Base-by-base conservation (phyloP, 1,284 basidiomycete species). In the Termitomyces sp. region DNA sequence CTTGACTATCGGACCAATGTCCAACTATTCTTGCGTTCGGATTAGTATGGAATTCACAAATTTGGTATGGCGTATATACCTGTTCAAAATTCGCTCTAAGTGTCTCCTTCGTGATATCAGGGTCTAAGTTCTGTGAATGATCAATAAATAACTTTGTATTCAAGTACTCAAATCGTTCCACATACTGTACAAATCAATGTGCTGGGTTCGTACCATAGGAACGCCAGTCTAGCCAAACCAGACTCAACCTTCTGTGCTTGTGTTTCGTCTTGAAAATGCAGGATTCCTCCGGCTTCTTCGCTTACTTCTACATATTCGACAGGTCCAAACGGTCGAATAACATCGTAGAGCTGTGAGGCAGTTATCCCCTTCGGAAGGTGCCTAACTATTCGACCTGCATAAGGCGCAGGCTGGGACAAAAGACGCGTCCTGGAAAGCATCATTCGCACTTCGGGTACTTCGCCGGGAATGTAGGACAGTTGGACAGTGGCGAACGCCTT, bases 191-290 rank as follows among this genome's bases (percentile, higher is more conserved):
- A 40, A 30, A n/a, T 13, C 35, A 50, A 14, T 16, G 26, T 38
- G 18, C 49, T 45, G 24, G 51, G 51, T 26, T 53, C 46, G n/a
- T 43, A 48, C 3, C 39, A 14, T 34, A 21, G 46, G n/a, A 53
- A 13, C 8, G 24, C 44, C 26, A 49, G 41, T 8, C 8, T 40
- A 3, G 46, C 19, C 10, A 49, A 6, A 14, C 18, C 11, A 26
- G 19, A 33, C 37, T 53, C 47, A 9, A 38, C 42, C 16, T n/a
- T 21, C 7, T 41, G 21, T 5, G 52, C 52, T 5, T 45, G n/a
- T 39, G 31, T 41, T 38, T 54, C 46, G 24, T 43, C 28, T 18
- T 33, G 16, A n/a, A 54, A 54, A 10, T 54, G 47, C n/a, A 50
- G 33, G 40, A 46, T 45, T 16, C 52, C 47, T 19, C 30, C 28